Conservation (phyloP, 192 early-diverging fungal species). For the Pecoramyces ruminantium region DNA sequence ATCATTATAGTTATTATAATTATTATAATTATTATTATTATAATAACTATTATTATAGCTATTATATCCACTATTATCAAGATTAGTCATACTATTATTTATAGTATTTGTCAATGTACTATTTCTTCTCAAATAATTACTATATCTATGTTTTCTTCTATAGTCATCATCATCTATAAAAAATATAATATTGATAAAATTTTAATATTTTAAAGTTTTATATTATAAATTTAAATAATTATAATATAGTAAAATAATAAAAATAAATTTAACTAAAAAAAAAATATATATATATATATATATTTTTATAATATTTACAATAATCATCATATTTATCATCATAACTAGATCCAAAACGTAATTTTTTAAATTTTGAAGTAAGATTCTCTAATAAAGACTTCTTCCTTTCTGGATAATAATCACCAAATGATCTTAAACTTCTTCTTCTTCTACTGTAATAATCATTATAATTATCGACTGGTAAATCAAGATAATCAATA, state of each 20-base stretch:
- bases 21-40: background rate
- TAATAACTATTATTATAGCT: background rate
- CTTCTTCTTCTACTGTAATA: background rate
- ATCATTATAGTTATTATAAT: background rate
- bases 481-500: background rate
- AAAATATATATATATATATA: too few relatives aligned
- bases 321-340: background rate
- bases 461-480: background rate
- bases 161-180: background rate
- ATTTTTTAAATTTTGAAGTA: background rate
- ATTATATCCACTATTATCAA: background rate
- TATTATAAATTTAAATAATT: too few relatives aligned
- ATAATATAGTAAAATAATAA: too few relatives aligned
- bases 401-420: background rate
- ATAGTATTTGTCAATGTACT: background rate
- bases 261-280: too few relatives aligned
- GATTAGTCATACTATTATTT: background rate
- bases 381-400: background rate
- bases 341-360: background rate
- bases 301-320: background rate
- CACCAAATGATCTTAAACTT: background rate
- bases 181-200: too few relatives aligned
- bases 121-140: background rate
- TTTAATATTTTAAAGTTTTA: too few relatives aligned
- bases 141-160: background rate